Evolutionary conservation across 352 stramenopile species (phyloP).

Genomic region (Globisporangium radiosum): DNA sequence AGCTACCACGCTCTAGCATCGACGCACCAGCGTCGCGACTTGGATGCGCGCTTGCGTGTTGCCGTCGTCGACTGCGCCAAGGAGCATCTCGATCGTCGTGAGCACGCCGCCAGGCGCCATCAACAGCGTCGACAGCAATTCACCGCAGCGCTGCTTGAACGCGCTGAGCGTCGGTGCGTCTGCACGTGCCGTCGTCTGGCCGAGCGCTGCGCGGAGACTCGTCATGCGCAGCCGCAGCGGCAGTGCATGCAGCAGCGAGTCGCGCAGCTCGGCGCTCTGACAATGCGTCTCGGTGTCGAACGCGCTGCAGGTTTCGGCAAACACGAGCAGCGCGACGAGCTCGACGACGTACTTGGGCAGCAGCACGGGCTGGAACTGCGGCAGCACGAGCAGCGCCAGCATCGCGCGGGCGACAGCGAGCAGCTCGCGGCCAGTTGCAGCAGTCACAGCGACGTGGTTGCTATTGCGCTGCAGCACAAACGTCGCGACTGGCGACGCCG

Average conservation of each 20-base stretch:
- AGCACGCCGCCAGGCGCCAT: slow-evolving; percentile 70
- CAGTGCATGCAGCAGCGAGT: slow-evolving; percentile 41
- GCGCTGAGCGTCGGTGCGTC: slow-evolving; percentile 15
- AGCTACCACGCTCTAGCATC: too few relatives aligned
- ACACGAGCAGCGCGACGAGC: slow-evolving; percentile 62
- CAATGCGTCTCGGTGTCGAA: slow-evolving; percentile 13
- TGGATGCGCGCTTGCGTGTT: slow-evolving; percentile 83
- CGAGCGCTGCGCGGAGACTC: slow-evolving; percentile 60
- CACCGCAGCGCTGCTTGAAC: slow-evolving; percentile 62
- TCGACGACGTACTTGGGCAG: slow-evolving; percentile 78
- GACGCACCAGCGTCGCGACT: slow-evolving; percentile 53
- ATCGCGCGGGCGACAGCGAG: slow-evolving; percentile 37
- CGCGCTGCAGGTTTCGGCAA: slow-evolving; percentile 20
- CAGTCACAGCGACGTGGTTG: slow-evolving; percentile 6
- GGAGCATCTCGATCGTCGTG: slow-evolving; percentile 78
- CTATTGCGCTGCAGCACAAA: slow-evolving; percentile 42
- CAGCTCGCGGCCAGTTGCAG: slow-evolving; percentile 22
- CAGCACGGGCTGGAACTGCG: slow-evolving; percentile 72
- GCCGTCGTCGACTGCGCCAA: slow-evolving; percentile 67
- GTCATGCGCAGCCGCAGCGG: slow-evolving; percentile 70
- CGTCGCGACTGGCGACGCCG: slow-evolving; percentile 31
- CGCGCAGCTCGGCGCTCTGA: slow-evolving; percentile 29
- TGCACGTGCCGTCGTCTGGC: slow-evolving; percentile 22
- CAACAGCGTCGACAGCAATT: slow-evolving; percentile 49
- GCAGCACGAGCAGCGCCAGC: slow-evolving; percentile 54